Percentiles rank a stretch among this genome's conserved stretches.
phyloP scores from a whole-genome alignment of 2,329 filamentous ascomycete genomes.

The Trichoderma pleuroti region DNA sequence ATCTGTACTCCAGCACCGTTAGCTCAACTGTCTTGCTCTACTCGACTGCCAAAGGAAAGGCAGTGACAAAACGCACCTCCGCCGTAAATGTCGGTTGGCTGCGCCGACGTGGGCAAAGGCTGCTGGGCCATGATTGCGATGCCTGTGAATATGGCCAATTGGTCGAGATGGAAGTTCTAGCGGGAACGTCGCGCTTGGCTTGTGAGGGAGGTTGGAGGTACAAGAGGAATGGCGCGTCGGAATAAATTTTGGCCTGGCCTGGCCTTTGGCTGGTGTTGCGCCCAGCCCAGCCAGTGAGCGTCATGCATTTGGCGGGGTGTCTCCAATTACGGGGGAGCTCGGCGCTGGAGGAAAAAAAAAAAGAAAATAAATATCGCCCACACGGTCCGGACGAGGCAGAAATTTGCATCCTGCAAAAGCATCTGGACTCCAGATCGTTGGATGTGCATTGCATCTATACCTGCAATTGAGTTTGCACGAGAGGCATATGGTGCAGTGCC shows the following conservation, averaged over 20 bases:
- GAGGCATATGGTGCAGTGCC: conserved; percentile 12
- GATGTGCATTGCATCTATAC: background rate
- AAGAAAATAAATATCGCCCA: background rate
- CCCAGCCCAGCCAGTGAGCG: conserved; percentile 14
- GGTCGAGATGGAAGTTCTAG: conserved; percentile 19
- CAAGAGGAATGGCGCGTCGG: conserved; percentile 27
- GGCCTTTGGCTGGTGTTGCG: conserved; percentile 12
- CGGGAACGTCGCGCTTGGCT: conserved; percentile 27
- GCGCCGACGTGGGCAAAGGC: conserved; percentile 52
- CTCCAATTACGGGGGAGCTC: conserved; percentile 18
- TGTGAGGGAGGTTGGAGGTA: conserved; percentile 9
- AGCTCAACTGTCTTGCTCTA: conserved; percentile 21
- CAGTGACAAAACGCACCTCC: conserved; percentile 46
- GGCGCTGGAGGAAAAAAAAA: background rate
- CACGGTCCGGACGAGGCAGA: background rate
- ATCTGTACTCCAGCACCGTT: conserved; percentile 51
- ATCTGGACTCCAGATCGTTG: background rate
- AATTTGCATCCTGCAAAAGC: conserved; percentile 14
- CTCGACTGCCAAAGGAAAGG: conserved; percentile 20
- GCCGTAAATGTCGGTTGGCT: conserved; percentile 61
- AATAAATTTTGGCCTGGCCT: conserved; percentile 34
- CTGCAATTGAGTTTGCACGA: conserved; percentile 3
- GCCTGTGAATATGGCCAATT: conserved; percentile 25
- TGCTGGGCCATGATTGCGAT: conserved; percentile 50
- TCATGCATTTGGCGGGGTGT: conserved; percentile 22